Evolutionary conservation across 805 yeast genomes (phyloP), one percentile per base, ranked within the genome.

Genomic region (Priceomyces haplophilus): DNA sequence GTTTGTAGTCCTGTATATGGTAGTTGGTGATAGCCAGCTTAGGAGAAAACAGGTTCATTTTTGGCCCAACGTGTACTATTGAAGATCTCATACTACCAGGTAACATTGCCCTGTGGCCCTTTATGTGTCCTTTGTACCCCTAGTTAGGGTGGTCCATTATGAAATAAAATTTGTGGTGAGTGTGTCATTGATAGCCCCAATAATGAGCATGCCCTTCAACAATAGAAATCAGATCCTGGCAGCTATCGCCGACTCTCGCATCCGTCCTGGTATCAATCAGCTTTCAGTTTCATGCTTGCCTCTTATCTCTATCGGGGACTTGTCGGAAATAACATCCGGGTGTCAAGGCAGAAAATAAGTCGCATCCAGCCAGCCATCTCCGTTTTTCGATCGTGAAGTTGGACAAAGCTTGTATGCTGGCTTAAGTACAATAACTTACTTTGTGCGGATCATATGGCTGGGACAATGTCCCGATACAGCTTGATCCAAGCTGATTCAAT

Each of bases 381-480:
- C 31, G 10, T 7, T 15, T 12, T 12, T n/a, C 11, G 31, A 5
- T 27, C 5, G n/a, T 15, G 15, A 27, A 15, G 31, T 5, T n/a
- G 15, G 31, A 11, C 31, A 12, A 27, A 27, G 15, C 27, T 27
- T 27, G 15, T 7, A 27, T 30, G 39, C 39, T 36, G 39, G 39
- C 39, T 36, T 7, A 21, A 11, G 13, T 20, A 36, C 17, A 17
- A 23, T 31, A 25, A 12, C 8, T 21, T 11, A 15, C 17, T 10
- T 23, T 12, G 21, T 13, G 18, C 20, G 20, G 35, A 38, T 20
- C 40, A 41, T 31, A 32, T 32, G 41, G 47, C 47, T 44, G 47
- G 44, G 18, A 19, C 30, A 42, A 32, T 33, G 19, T 38, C 45
- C 48, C 37, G 37, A 38, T 41, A 30, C 32, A 32, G 45, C 24